Conservation (phyloP, 371 early-diverging fungal genomes). For the Apophysomyces ossiformis region DNA sequence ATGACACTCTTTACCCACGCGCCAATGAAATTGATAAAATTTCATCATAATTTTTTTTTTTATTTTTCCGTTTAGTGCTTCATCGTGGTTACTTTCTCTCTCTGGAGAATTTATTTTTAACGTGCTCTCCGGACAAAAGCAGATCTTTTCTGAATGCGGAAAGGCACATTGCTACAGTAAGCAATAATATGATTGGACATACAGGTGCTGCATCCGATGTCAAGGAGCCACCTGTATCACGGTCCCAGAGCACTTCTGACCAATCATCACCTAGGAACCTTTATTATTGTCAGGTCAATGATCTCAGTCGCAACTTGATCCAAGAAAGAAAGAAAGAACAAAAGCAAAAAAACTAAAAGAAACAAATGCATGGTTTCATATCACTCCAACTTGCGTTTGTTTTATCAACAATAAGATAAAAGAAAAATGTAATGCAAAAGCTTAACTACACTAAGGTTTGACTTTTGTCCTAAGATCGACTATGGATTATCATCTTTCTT, state of each 20-base stretch:
- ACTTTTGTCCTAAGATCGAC: too few relatives aligned
- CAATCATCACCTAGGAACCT: neutral
- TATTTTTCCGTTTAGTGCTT: slow-evolving; percentile 10
- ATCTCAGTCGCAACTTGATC: slow-evolving; percentile 3
- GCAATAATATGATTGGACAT: slow-evolving; percentile 6
- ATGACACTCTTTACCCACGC: neutral
- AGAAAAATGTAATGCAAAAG: neutral
- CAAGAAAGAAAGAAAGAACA: neutral
- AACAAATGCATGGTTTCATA: too few relatives aligned
- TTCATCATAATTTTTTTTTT: neutral
- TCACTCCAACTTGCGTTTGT: neutral
- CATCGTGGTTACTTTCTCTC: slow-evolving; percentile 8
- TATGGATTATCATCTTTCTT: neutral
- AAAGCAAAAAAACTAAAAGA: too few relatives aligned
- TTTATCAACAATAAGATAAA: slow-evolving; percentile 2
- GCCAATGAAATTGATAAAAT: slow-evolving; percentile 3
- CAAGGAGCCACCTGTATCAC: slow-evolving; percentile 12
- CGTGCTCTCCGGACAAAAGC: slow-evolving; percentile 12
- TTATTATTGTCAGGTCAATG: neutral
- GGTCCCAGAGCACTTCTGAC: slow-evolving; percentile 11
- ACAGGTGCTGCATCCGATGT: slow-evolving; percentile 5
- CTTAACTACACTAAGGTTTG: neutral
- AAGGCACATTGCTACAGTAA: slow-evolving; percentile 11
- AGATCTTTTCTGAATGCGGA: slow-evolving; percentile 12
- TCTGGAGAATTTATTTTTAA: slow-evolving; percentile 10